Percentiles rank a stretch among this genome's conserved stretches.
Evolutionary conservation across 2,329 filamentous ascomycete species (phyloP).

Genomic region (Fusarium chuoi): DNA sequence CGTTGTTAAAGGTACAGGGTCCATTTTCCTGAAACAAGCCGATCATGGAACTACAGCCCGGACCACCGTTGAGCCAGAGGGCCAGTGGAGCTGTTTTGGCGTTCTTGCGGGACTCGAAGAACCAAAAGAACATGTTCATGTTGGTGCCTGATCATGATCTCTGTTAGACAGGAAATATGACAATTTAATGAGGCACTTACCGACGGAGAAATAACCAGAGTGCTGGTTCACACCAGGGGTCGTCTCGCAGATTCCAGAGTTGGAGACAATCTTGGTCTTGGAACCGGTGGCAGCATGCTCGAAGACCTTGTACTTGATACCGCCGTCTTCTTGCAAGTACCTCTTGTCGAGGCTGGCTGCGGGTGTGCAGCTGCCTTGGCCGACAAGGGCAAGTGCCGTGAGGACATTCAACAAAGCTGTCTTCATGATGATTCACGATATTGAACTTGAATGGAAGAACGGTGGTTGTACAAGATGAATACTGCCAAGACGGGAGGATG

Average conservation of each 20-base stretch:
- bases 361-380: neutral
- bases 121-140: slow-evolving; percentile 56
- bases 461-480: fast-evolving
- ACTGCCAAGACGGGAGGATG: neutral
- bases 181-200: slow-evolving; percentile 44
- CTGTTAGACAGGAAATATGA: slow-evolving; percentile 38
- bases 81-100: slow-evolving; percentile 56
- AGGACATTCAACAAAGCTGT: neutral
- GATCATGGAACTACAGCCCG: slow-evolving; percentile 47
- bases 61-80: slow-evolving; percentile 62
- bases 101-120: slow-evolving; percentile 57
- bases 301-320: slow-evolving; percentile 27
- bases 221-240: slow-evolving; percentile 70
- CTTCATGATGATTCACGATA: neutral
- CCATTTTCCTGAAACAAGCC: slow-evolving; percentile 75
- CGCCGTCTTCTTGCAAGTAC: neutral
- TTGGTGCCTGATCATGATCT: slow-evolving; percentile 14
- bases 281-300: slow-evolving; percentile 22
- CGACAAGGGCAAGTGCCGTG: neutral
- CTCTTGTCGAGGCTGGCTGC: neutral
- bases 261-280: slow-evolving; percentile 32
- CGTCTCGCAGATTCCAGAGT: slow-evolving; percentile 63
- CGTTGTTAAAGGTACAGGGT: slow-evolving; percentile 73
- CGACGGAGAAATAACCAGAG: slow-evolving; percentile 71
- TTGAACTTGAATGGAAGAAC: neutral